phyloP scores from a whole-genome alignment of 2,329 filamentous ascomycete species.

The Ceratocystis huliohia region DNA sequence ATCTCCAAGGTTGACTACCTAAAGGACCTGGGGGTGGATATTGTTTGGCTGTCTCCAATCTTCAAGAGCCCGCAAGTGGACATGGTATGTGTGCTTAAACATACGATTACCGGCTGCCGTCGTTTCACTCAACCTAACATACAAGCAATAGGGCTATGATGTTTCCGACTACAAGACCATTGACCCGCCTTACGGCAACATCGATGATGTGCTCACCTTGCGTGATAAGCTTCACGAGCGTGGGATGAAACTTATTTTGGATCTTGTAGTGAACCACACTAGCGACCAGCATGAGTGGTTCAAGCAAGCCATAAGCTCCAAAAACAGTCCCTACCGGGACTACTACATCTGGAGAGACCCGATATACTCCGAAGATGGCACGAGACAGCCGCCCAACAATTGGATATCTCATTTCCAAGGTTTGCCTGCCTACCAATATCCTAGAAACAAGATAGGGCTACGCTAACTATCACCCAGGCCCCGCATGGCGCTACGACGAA shows the following conservation, averaged over 20 bases:
- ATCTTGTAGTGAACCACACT: constrained; percentile 64
- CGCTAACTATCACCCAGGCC: constrained; percentile 26
- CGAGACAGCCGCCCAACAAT: constrained; percentile 49
- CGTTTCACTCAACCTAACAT: neutral
- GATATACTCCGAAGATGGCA: constrained; percentile 43
- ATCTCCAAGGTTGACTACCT: constrained; percentile 45
- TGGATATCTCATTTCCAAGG: constrained; percentile 29
- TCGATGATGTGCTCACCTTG: constrained; percentile 53
- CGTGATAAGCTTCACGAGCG: constrained; percentile 47
- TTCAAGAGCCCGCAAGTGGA: constrained; percentile 47
- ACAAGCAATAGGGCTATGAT: constrained; percentile 45
- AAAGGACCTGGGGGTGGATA: constrained; percentile 42
- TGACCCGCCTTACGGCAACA: constrained; percentile 52
- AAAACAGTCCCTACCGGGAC: constrained; percentile 42
- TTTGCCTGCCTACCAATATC: neutral
- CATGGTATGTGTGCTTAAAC: constrained; percentile 33
- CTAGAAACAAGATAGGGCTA: neutral
- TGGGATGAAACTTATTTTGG: constrained; percentile 57
- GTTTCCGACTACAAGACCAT: constrained; percentile 56
- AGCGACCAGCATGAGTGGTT: constrained; percentile 55
- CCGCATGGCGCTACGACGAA: constrained; percentile 39
- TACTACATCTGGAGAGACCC: constrained; percentile 57
- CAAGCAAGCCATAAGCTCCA: constrained; percentile 46
- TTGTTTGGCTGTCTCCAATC: constrained; percentile 42
- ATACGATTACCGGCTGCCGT: neutral